These are phyloP conservation scores for Xylaria sp. DNA, from an alignment of 2,329 filamentous ascomycete species.

Conservation along the genomic window DNA sequence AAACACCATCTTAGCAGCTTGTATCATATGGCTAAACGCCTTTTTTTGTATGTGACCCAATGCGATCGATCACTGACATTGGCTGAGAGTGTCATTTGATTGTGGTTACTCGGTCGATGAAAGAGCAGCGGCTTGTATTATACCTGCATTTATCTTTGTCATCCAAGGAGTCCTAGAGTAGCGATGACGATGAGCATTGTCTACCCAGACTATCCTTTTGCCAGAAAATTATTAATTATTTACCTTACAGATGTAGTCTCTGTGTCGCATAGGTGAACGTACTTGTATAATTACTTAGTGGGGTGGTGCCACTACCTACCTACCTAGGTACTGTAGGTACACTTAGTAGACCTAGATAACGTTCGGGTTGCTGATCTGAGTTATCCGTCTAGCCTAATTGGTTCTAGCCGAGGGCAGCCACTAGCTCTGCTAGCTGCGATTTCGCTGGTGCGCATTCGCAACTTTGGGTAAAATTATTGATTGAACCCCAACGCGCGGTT, in stretches of 20 bases:
- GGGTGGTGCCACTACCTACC: background rate
- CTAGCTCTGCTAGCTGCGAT: constrained; percentile 29
- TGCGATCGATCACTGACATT: background rate
- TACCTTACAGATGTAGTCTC: background rate
- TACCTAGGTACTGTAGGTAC: background rate
- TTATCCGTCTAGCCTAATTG: constrained; percentile 27
- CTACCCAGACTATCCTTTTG: background rate
- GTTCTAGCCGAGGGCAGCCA: constrained; percentile 9
- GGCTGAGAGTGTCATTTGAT: background rate
- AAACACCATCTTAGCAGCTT: constrained; percentile 21
- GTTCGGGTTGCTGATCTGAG: background rate
- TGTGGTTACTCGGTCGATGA: constrained; percentile 4
- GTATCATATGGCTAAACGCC: constrained; percentile 30
- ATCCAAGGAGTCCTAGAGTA: background rate
- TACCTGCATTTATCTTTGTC: background rate
- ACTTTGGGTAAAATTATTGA: constrained; percentile 36
- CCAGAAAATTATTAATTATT: background rate
- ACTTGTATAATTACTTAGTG: no score
- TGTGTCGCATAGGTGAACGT: no score
- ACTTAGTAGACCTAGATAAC: no score
- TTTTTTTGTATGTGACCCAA: constrained; percentile 11
- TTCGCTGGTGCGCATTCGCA: constrained; percentile 33
- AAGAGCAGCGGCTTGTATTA: constrained; percentile 8
- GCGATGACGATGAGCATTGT: background rate
- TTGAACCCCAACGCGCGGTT: constrained; percentile 24